Percentiles rank a stretch among this genome's conserved stretches.
Conservation (phyloP, 225 moss, liverwort and hornwort genomes). For the Polytrichum commune region DNA sequence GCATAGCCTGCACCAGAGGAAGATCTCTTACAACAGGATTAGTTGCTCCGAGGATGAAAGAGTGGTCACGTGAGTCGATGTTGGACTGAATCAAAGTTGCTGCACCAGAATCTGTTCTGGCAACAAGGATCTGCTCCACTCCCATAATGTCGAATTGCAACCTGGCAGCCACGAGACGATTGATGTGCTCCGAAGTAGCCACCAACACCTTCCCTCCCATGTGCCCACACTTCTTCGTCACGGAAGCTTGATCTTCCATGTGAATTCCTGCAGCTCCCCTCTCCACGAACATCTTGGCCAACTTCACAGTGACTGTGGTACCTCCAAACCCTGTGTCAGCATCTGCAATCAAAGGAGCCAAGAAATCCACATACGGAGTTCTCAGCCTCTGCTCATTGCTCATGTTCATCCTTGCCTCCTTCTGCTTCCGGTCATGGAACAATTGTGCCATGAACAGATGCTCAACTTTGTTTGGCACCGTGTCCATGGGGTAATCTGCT, state of each 20-base stretch:
- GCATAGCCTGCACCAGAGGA: conserved; percentile 23
- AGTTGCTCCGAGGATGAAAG: conserved; percentile 38
- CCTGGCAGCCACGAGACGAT: conserved; percentile 30
- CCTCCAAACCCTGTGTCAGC: conserved; percentile 48
- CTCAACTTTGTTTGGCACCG: conserved; percentile 48
- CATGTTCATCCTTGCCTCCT: conserved; percentile 26
- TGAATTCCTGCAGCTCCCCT: conserved; percentile 39
- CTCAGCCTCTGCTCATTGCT: conserved; percentile 14
- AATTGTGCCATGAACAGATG: conserved; percentile 38
- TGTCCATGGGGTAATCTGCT: conserved; percentile 48
- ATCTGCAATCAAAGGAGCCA: conserved; percentile 40
- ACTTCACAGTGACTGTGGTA: conserved; percentile 39
- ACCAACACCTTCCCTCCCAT: conserved; percentile 48
- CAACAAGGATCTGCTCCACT: conserved; percentile 33
- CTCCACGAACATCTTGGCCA: conserved; percentile 44
- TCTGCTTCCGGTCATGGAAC: conserved; percentile 43
- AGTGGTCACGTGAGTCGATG: conserved; percentile 34
- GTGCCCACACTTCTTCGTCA: conserved; percentile 46
- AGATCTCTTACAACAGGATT: conserved; percentile 32
- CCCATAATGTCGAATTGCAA: conserved; percentile 47
- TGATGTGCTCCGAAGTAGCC: conserved; percentile 39
- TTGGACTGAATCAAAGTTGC: conserved; percentile 35
- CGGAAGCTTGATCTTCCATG: conserved; percentile 44
- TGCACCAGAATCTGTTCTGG: conserved; percentile 28
- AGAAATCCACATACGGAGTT: conserved; percentile 36